Base-by-base conservation (phyloP, 2,329 filamentous ascomycete species). In the Colletotrichum siamense region DNA sequence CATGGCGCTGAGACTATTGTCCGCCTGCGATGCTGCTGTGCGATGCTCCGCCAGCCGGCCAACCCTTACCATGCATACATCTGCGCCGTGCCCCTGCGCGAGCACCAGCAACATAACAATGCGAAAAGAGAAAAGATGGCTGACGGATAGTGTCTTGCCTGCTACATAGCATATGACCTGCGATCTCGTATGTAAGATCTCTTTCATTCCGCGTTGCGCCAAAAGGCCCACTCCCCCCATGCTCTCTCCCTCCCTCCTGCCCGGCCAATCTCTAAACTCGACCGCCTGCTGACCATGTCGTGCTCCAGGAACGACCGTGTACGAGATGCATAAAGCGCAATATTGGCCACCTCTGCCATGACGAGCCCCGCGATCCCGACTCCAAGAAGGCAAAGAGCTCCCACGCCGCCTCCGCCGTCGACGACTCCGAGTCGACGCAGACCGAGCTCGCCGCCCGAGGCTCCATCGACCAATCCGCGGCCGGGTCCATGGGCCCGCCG, bases 321-420 rank as follows among this genome's bases (percentile, higher is more conserved):
- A 96, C 95, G 82, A 92, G 97, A 87, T 99, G 97, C 89, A 95
- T 99, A 87, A 99, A 99, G 88, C 94, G 97, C 83, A 98, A 98
- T 87, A 99, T 99, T 85, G 97, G 96, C 82, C 97, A 99, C 86
- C 91, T 99, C 79, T 99, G 97, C 86, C 97, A 98, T 88, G 97
- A 99, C 86, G 97, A 99, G 87, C 96, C 96, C 80, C 94, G 96
- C 85, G 96, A 99, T 82, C 89, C 93, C 80, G 92, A 93, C 78
- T 86, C 94, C 76, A 98, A 97, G 87, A 96, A 96, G 86, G 87
- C 91, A 81, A 98, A 96, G 87, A 91, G 88, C 83, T 89, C 92
- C 80, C 87, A 88, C 78, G 90, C 88, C 77, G 86, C 89, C 76
- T 88, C 91, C 69, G 86, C 87, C 59, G 89, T 89, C 73, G 92